Conservation (phyloP, 2,329 filamentous ascomycete genomes). For the Epichloe sylvatica region DNA sequence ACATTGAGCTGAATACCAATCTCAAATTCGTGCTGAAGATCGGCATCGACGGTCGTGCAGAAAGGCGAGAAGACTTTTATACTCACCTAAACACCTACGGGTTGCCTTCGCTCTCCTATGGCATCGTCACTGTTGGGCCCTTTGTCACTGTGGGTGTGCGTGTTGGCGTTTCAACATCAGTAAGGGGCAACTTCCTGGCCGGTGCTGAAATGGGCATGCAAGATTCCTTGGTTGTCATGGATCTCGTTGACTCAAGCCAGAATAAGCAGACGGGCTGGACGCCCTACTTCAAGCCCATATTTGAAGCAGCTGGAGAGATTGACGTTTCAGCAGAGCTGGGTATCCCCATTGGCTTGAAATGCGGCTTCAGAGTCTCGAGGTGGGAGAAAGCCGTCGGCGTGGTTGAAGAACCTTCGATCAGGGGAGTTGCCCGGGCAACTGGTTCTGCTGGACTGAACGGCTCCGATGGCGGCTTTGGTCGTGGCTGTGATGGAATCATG, state of each 20-base stretch:
- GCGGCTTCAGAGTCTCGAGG: slow-evolving; percentile 11
- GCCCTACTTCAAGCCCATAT: slow-evolving; percentile 16
- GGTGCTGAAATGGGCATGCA: slow-evolving; percentile 15
- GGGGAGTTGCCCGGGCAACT: slow-evolving; percentile 10
- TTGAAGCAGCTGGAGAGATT: slow-evolving; percentile 16
- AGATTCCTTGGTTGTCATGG: slow-evolving; percentile 7
- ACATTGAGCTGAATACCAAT: slow-evolving; percentile 3
- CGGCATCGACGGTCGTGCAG: slow-evolving; percentile 17
- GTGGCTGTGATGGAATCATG: slow-evolving; percentile 15
- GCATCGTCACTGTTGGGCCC: slow-evolving; percentile 15
- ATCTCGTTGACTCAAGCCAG: slow-evolving; percentile 11
- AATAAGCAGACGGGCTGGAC: slow-evolving; percentile 12
- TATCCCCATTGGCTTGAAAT: slow-evolving; percentile 16
- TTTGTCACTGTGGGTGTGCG: slow-evolving; percentile 12
- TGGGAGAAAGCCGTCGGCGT: slow-evolving; percentile 12
- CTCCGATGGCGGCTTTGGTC: slow-evolving; percentile 8
- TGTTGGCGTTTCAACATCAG: slow-evolving; percentile 11
- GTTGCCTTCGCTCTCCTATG: slow-evolving; percentile 14
- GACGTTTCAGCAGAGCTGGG: slow-evolving; percentile 14
- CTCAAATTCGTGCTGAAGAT: slow-evolving; percentile 15
- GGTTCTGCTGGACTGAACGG: slow-evolving; percentile 7
- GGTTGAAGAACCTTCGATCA: slow-evolving; percentile 17
- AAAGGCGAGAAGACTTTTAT: slow-evolving; percentile 9
- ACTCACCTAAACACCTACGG: slow-evolving; percentile 12
- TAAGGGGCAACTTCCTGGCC: slow-evolving; percentile 15